Base-by-base conservation (phyloP, 2,329 filamentous ascomycete species). In the Metarhizium robertsii region DNA sequence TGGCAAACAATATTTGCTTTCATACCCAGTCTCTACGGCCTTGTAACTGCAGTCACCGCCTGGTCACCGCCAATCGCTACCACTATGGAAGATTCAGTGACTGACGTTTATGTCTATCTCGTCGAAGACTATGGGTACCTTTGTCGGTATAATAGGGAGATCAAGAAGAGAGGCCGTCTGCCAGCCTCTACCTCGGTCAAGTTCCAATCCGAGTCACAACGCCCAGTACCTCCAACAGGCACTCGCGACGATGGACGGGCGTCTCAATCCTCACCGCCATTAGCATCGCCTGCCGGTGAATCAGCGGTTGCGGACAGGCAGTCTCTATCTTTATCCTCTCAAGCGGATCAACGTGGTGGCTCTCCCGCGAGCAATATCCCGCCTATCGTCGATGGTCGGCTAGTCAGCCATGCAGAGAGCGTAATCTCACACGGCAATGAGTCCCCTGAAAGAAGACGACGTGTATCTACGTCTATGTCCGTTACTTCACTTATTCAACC, bases 101-200 rank as follows among this genome's bases (percentile, higher is more conserved):
- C 45, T 48, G 13, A 48, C 25, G 1, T 7, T 32, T 29, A 8
- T 30, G 6, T n/a, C 25, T 11, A 18, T 45, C 11, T 25, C 14
- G 20, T 43, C 8, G 11, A 42, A 71, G 70, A 73, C 45, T 72
- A 73, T 58, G 69, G 68, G 6, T 71, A 72, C 52, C 62, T 64
- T 18, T 73, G 70, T 54, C 63, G 64, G 16, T 73, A 73, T 54
- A 68, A 70, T 34, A 66, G 70, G 25, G 62, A 69, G 42, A 62
- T 72, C 25, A 71, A 71, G 61, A 72, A 71, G 55, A 61, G 70
- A 29, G 70, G 70, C 6, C 67, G 70, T 11, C 59, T 66, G 25
- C 69, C 69, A 20, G 60, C 60, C 40, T 65, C 64, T 18, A 52
- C 57, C 34, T 53, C 52, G 3, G 18, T n/a, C 16, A 48, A 42